Conservation (phyloP, 164 flowering plant species). For the Umbellularia californica region DNA sequence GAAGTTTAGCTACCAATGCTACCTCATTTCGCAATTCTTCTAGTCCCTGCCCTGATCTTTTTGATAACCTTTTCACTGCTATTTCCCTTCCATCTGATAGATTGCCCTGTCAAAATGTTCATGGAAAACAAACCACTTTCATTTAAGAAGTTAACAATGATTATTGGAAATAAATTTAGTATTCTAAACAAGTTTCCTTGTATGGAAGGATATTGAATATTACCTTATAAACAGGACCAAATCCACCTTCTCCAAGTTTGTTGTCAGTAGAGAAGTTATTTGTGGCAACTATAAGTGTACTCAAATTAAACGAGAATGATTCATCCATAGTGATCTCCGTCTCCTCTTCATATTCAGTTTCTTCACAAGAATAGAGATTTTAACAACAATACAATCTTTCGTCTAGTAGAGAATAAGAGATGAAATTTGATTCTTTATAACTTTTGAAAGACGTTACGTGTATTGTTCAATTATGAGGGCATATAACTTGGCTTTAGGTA, state of each 20-base stretch:
- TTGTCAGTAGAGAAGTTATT: slow-evolving; percentile 4
- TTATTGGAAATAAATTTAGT: no score
- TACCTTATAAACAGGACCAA: slow-evolving; percentile 11
- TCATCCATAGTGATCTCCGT: not conserved
- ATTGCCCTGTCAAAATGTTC: slow-evolving; percentile 10
- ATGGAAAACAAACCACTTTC: not conserved
- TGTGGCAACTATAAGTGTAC: slow-evolving; percentile 2
- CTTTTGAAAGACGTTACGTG: no score
- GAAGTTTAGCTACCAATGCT: slow-evolving; percentile 17
- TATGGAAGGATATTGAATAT: not conserved
- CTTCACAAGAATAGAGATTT: not conserved
- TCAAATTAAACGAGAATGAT: not conserved
- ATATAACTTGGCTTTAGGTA: no score
- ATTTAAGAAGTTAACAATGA: no score
- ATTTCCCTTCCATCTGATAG: slow-evolving; percentile 19
- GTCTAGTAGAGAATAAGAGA: no score
- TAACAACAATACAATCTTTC: no score
- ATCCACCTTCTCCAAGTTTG: slow-evolving; percentile 12
- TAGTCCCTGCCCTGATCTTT: slow-evolving; percentile 15
- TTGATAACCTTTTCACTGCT: slow-evolving; percentile 24
- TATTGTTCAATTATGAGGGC: no score
- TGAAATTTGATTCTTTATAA: no score
- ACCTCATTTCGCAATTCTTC: slow-evolving; percentile 21
- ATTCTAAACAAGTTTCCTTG: no score
- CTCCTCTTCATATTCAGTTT: not conserved